A percentile compares a stretch with the other conserved stretches of the same genome.
These are phyloP conservation scores for Debaryomyces subglobosus DNA, from an alignment of 1,139 yeast genomes.

Conservation along the genomic window DNA sequence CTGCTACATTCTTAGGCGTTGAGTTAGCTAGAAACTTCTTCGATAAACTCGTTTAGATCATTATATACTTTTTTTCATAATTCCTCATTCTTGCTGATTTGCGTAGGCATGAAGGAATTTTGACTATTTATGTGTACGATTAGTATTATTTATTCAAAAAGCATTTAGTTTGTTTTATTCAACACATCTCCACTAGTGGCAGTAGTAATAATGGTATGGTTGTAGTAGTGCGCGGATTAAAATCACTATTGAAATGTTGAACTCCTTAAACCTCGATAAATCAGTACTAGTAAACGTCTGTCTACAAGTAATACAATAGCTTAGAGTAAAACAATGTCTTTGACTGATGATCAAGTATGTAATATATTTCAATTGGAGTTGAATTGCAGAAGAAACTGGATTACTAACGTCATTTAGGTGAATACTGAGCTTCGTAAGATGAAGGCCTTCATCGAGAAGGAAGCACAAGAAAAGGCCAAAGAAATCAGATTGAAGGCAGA, in stretches of 20 bases:
- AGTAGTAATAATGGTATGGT: neutral
- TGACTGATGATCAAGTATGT: constrained; percentile 54
- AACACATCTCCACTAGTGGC: neutral
- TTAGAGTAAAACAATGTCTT: constrained; percentile 33
- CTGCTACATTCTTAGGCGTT: constrained; percentile 96
- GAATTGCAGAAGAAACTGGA: neutral
- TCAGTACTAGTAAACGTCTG: neutral
- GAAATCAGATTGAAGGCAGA: constrained; percentile 95
- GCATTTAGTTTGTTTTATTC: neutral
- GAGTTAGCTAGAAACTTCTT: constrained; percentile 80
- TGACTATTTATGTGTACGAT: neutral
- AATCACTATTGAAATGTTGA: neutral
- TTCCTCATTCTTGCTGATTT: neutral
- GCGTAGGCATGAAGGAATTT: neutral
- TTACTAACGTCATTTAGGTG: constrained; percentile 52
- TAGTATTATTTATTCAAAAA: neutral
- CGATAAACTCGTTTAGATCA: constrained; percentile 34
- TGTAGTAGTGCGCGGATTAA: constrained; percentile 6
- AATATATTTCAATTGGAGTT: neutral
- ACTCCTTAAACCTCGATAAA: constrained; percentile 6
- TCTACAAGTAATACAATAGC: neutral
- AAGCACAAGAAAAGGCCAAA: constrained; percentile 98
- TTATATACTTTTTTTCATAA: neutral
- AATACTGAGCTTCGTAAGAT: constrained; percentile 94
- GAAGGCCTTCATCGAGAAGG: constrained; percentile 98